These are phyloP conservation scores for Agaricus blazei DNA, from an alignment of 768 basidiomycete genomes.

Conservation along the genomic window DNA sequence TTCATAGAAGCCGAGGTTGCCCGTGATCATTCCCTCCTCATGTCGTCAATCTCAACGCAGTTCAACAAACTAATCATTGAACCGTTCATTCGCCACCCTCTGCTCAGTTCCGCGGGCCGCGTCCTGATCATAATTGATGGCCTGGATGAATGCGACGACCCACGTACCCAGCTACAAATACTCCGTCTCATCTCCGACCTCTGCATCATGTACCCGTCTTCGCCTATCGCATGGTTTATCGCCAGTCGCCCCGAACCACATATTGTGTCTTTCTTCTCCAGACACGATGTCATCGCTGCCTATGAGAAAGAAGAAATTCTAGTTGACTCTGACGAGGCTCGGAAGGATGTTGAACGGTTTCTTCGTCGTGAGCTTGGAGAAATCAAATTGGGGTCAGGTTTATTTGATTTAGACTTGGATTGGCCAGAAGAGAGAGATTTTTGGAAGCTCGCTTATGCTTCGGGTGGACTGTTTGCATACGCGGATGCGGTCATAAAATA, in stretches of 20 bases:
- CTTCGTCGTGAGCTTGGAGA: conserved; percentile 2
- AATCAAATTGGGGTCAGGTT: conserved; percentile 5
- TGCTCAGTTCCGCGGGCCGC: no score
- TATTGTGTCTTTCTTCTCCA: conserved; percentile 12
- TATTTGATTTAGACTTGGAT: neutral
- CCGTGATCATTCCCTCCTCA: no score
- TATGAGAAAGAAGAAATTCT: neutral
- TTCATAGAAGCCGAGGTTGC: no score
- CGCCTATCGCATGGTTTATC: conserved; percentile 17
- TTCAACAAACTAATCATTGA: no score
- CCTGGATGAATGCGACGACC: neutral
- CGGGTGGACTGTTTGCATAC: neutral
- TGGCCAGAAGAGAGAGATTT: conserved; percentile 16
- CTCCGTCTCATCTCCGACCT: conserved; percentile 8
- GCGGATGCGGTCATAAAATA: conserved; percentile 17
- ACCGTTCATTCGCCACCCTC: no score
- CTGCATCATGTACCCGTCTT: neutral
- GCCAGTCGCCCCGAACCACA: conserved; percentile 12
- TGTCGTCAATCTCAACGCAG: no score
- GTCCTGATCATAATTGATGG: no score
- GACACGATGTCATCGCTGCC: neutral
- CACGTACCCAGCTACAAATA: conserved; percentile 13
- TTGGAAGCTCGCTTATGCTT: neutral
- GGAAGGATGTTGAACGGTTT: no score
- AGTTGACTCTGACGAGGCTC: conserved; percentile 1